Evolutionary conservation across 1,284 basidiomycete genomes (phyloP).

Genomic region (Heterobasidion annosum): DNA sequence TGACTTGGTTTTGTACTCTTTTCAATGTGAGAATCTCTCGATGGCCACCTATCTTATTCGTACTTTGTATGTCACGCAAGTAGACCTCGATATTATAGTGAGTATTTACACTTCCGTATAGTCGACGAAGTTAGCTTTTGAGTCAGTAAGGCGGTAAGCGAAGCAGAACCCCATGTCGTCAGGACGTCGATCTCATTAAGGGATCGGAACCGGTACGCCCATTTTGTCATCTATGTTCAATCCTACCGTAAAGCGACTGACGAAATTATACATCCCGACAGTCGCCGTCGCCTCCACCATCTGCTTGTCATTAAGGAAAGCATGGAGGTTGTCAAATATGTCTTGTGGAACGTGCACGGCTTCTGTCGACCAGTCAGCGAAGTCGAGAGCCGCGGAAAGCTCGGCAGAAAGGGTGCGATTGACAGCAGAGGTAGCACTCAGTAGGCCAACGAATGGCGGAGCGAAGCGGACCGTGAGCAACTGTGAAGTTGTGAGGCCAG

Average conservation of each 20-base stretch:
- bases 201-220: constrained; percentile 27
- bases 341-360: constrained; percentile 26
- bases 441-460: constrained; percentile 17
- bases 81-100: not conserved
- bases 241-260: constrained; percentile 30
- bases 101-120: no score
- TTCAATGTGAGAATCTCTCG: no score
- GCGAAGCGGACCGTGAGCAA: constrained; percentile 26
- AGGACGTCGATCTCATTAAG: not conserved
- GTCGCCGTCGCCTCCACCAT: constrained; percentile 33
- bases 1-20: no score
- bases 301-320: constrained; percentile 26
- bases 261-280: constrained; percentile 30
- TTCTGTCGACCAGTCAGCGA: constrained; percentile 29
- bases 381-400: constrained; percentile 25
- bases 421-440: constrained; percentile 1
- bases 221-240: constrained; percentile 31
- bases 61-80: not conserved
- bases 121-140: no score
- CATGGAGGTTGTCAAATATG: constrained; percentile 24
- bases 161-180: not conserved
- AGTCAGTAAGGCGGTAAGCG: not conserved
- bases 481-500: constrained; percentile 27
- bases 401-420: constrained; percentile 16
- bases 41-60: not conserved